phyloP scores from a whole-genome alignment of 1,284 basidiomycete genomes.

The Singerocomus inundabilis region DNA sequence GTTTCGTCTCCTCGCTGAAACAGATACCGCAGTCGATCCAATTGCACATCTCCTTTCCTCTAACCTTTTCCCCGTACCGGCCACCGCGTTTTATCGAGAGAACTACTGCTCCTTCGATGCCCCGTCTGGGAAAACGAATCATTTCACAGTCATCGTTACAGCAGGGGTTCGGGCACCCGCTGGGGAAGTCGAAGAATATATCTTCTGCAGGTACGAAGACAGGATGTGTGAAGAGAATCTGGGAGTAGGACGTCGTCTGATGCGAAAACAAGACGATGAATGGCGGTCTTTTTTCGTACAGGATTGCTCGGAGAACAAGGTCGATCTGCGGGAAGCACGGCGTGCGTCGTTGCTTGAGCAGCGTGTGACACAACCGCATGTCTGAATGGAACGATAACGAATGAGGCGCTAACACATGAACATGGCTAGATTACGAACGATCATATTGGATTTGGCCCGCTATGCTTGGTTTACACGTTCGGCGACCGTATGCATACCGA shows the following conservation, averaged over 20 bases:
- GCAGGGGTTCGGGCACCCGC: constrained; percentile 70
- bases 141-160: constrained; percentile 78
- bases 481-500: constrained; percentile 57
- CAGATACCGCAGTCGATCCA: constrained; percentile 70
- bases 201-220: constrained; percentile 68
- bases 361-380: constrained; percentile 61
- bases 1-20: constrained; percentile 47
- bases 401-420: constrained; percentile 10
- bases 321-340: constrained; percentile 79
- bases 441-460: constrained; percentile 64
- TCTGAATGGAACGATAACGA: constrained; percentile 39
- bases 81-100: constrained; percentile 57
- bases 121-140: constrained; percentile 68
- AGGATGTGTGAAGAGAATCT: constrained; percentile 71
- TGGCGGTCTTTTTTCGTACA: constrained; percentile 68
- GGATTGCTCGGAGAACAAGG: constrained; percentile 65
- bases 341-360: constrained; percentile 61
- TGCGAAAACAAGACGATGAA: constrained; percentile 75
- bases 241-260: constrained; percentile 73
- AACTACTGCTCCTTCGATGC: constrained; percentile 56
- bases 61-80: constrained; percentile 46
- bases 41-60: constrained; percentile 66
- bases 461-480: constrained; percentile 60
- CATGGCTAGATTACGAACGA: constrained; percentile 41
- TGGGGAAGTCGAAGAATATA: constrained; percentile 71